Evolutionary conservation across 495 filamentous ascomycete genomes (phyloP), one percentile per base, ranked within the genome.

Genomic region (Penicillium waksmanii): DNA sequence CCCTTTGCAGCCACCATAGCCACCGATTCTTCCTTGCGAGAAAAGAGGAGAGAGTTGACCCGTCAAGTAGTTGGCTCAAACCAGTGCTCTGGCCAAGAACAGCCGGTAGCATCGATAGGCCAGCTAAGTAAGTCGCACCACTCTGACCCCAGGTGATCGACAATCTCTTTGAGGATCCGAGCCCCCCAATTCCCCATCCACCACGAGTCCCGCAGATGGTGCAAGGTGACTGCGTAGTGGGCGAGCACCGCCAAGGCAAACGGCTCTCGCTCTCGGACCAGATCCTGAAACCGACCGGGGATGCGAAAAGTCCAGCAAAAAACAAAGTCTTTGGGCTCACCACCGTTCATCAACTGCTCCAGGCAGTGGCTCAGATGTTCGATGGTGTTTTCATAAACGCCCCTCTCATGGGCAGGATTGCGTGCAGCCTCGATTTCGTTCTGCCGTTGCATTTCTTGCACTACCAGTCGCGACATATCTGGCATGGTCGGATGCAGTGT

Each of bases 191-290:
- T 74, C 0, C 70, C 73, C 76, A 83, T 78, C 74, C 76, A 85
- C 82, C 82, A 85, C 44, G 74, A 68, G 9, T 74, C 58, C n/a
- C 82, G 68, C 31, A 83, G 51, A 51, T 76, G 73, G 56, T 83
- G 75, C 44, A 85, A 60, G 12, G 82, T 67, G 15, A 83, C 75
- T 6, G 77, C 74, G 62, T 78, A 85, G 60, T 83, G 79, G 2
- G 81, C 80, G 3, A 85, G 71, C 11, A 84, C 68, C 10, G 82
- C 71, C 36, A 85, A 55, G 5, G 87, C 83, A 42, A 86, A 80
- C 0, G 85, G 84, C 36, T 79, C 71, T 10, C 73, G 74, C 40
- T 79, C 66, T 10, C 74, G 73, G 5, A 85, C 77, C 21, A 85
- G 70, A 0, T 79, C 74, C 13, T 84, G 62, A 63, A 85, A 88